These are phyloP conservation scores for Cercophora newfieldiana DNA, from an alignment of 495 filamentous ascomycete genomes.

Conservation along the genomic window DNA sequence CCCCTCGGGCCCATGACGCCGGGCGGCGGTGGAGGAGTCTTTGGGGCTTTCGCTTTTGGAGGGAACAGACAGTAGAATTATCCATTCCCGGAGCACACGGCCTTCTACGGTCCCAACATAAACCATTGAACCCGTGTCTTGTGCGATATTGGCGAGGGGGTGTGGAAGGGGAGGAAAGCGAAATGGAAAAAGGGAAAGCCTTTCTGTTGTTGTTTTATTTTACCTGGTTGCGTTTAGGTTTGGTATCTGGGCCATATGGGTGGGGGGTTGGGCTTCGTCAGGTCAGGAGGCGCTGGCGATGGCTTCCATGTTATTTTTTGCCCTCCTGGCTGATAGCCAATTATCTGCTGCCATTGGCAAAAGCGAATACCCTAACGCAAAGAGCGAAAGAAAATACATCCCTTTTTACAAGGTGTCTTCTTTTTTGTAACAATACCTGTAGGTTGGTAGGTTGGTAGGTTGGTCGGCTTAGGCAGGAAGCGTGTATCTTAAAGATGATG, in stretches of 20 bases:
- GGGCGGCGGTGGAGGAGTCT: constrained; percentile 65
- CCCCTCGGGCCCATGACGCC: constrained; percentile 67
- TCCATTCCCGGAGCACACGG: no score
- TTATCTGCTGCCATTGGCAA: not conserved
- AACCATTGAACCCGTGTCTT: no score
- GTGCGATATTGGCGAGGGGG: not conserved
- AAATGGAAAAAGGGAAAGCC: not conserved
- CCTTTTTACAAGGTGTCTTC: no score
- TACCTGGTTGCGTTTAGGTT: not conserved
- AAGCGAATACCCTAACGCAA: not conserved
- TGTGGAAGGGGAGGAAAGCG: not conserved
- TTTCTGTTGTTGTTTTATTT: no score
- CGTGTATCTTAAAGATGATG: no score
- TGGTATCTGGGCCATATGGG: not conserved
- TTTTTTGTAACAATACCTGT: no score
- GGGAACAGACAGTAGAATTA: constrained; percentile 23
- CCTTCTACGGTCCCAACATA: no score
- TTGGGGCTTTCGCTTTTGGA: constrained; percentile 56
- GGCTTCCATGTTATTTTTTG: constrained; percentile 7
- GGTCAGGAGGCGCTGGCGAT: not conserved
- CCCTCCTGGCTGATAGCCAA: not conserved
- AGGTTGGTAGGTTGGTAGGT: no score
- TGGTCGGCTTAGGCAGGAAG: no score
- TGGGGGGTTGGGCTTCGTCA: not conserved
- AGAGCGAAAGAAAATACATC: not conserved